Percentiles rank a stretch among this genome's conserved stretches.
Conservation (phyloP, 352 stramenopile genomes). For the Plasmopara muralis region DNA sequence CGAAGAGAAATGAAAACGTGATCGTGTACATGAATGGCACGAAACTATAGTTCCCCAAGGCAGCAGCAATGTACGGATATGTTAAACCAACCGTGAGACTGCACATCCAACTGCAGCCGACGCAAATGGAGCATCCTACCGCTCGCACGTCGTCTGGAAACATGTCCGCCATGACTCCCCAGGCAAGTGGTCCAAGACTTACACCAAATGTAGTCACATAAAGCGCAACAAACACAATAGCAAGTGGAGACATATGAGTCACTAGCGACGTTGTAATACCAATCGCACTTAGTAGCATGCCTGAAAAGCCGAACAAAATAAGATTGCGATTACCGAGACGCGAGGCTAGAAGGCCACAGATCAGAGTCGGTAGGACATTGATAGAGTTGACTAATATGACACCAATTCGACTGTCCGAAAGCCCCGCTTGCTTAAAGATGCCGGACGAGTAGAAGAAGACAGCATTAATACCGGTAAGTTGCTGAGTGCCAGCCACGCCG, state of each 20-base stretch:
- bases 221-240: slow-evolving; percentile 46
- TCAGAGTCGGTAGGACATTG: slow-evolving; percentile 42
- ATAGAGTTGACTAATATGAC: slow-evolving; percentile 46
- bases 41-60: slow-evolving; percentile 37
- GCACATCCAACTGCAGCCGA: slow-evolving; percentile 46
- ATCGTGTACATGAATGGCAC: slow-evolving; percentile 49
- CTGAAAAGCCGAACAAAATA: slow-evolving; percentile 34
- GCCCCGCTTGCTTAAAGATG: slow-evolving; percentile 47
- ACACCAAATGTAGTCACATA: slow-evolving; percentile 45
- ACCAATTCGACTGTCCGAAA: slow-evolving; percentile 44
- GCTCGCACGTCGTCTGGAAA: slow-evolving; percentile 44
- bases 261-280: slow-evolving; percentile 41
- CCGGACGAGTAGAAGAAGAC: slow-evolving; percentile 66
- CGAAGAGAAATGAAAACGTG: slow-evolving; percentile 36
- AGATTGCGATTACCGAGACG: slow-evolving; percentile 39
- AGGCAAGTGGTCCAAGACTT: slow-evolving; percentile 49
- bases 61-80: slow-evolving; percentile 50
- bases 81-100: slow-evolving; percentile 46
- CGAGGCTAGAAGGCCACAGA: slow-evolving; percentile 23
- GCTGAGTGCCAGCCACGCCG: slow-evolving; percentile 34
- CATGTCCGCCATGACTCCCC: slow-evolving; percentile 44
- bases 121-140: slow-evolving; percentile 20
- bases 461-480: slow-evolving; percentile 55
- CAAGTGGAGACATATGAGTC: slow-evolving; percentile 21
- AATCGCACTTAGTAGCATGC: slow-evolving; percentile 43